Evolutionary conservation across 176 grass and related monocot species (phyloP).

Genomic region (Oryza nivara): DNA sequence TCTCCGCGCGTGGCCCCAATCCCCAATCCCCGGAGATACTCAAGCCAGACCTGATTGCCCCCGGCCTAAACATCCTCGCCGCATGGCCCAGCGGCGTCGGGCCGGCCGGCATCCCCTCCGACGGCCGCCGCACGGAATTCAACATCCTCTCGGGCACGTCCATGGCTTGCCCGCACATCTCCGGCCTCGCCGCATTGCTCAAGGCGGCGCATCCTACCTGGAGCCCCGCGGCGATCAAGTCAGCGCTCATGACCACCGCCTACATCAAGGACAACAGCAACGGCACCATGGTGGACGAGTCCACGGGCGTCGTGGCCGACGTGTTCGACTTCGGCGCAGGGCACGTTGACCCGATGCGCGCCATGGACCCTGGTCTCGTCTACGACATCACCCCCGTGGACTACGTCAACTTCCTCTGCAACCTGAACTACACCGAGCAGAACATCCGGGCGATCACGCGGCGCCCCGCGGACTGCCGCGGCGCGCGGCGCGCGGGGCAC

Average conservation of each 20-base stretch:
- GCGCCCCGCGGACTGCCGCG: constrained; percentile 60
- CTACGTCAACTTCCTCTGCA: constrained; percentile 87
- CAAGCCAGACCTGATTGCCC: constrained; percentile 84
- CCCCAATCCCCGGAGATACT: constrained; percentile 87
- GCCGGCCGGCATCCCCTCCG: constrained; percentile 74
- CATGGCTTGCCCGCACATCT: constrained; percentile 96
- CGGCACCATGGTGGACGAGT: constrained; percentile 76
- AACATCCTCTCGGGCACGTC: constrained; percentile 96
- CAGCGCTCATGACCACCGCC: constrained; percentile 87
- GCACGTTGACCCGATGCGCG: constrained; percentile 90
- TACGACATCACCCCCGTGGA: constrained; percentile 61
- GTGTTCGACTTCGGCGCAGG: constrained; percentile 81
- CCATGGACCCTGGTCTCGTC: constrained; percentile 89
- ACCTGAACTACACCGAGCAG: constrained; percentile 81
- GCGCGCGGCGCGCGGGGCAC: constrained; percentile 63
- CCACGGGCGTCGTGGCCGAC: constrained; percentile 55
- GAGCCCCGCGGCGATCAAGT: constrained; percentile 91
- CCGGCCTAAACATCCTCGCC: constrained; percentile 87
- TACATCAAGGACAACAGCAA: constrained; percentile 77
- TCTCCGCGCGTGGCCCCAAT: constrained; percentile 87
- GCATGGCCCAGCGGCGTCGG: constrained; percentile 85
- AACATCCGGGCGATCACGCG: constrained; percentile 87
- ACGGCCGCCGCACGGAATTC: constrained; percentile 70
- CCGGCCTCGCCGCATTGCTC: constrained; percentile 85
- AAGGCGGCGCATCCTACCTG: constrained; percentile 88